Evolutionary conservation across 345 rosid genomes (phyloP).

Genomic region (Atalantia buxifolia): DNA sequence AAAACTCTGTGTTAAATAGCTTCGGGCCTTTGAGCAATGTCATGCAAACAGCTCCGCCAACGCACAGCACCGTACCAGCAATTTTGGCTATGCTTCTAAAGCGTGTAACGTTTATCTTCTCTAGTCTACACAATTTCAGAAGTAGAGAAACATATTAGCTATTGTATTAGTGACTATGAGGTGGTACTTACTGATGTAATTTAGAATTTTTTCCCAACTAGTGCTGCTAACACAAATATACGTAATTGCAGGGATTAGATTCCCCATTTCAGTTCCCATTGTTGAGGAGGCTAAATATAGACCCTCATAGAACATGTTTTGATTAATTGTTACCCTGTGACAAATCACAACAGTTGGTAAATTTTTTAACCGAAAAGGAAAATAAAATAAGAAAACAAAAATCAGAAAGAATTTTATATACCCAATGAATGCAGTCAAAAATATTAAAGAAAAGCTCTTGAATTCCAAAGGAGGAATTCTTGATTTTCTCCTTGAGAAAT

Average conservation of each 20-base stretch:
- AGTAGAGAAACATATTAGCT: neutral
- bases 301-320: slow-evolving; percentile 36
- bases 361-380: neutral
- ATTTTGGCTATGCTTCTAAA: slow-evolving; percentile 60
- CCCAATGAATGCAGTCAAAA: slow-evolving; percentile 38
- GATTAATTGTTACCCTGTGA: slow-evolving; percentile 36
- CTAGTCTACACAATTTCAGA: slow-evolving; percentile 38
- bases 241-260: slow-evolving; percentile 43
- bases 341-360: neutral
- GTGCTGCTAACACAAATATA: slow-evolving; percentile 28
- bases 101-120: slow-evolving; percentile 48
- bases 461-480: slow-evolving; percentile 24
- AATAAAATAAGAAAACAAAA: neutral
- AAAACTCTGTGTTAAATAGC: slow-evolving; percentile 44
- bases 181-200: neutral
- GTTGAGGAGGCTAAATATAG: slow-evolving; percentile 39
- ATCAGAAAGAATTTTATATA: neutral
- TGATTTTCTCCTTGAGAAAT: slow-evolving; percentile 22
- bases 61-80: slow-evolving; percentile 52
- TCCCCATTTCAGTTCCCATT: slow-evolving; percentile 33
- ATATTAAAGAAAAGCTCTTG: slow-evolving; percentile 35
- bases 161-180: no score
- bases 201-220: neutral
- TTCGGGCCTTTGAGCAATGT: slow-evolving; percentile 70
- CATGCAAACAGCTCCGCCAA: slow-evolving; percentile 62